These are phyloP conservation scores for Neurospora sp. DNA, from an alignment of 495 filamentous ascomycete species.

Conservation along the genomic window DNA sequence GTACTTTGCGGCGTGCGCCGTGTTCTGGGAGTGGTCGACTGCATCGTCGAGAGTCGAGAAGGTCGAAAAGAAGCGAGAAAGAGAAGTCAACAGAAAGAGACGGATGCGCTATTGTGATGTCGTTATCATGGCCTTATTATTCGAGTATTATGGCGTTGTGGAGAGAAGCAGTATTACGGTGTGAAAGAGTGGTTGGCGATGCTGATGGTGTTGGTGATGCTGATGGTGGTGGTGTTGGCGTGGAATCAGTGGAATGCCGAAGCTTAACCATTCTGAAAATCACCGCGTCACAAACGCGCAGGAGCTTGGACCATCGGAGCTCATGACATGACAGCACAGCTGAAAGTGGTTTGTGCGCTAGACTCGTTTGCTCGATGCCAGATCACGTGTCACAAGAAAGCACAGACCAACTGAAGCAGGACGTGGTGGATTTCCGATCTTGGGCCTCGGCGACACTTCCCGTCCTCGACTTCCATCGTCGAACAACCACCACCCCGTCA, in stretches of 20 bases:
- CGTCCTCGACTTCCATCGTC: constrained; percentile 2
- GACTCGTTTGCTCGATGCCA: neutral
- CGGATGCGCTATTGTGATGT: neutral
- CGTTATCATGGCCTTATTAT: neutral
- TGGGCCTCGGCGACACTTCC: neutral
- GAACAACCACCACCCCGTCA: neutral
- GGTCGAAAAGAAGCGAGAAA: neutral
- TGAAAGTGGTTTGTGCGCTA: neutral
- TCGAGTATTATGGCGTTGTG: neutral
- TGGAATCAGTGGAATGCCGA: neutral
- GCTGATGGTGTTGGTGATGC: neutral
- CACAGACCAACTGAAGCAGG: neutral
- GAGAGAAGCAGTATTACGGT: neutral
- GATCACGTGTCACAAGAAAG: neutral
- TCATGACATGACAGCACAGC: neutral
- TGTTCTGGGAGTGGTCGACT: constrained; percentile 14
- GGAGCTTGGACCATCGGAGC: constrained; percentile 12
- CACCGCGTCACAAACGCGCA: constrained; percentile 8
- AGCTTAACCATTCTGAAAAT: constrained; percentile 1
- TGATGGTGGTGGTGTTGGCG: neutral
- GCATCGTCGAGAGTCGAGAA: constrained; percentile 9
- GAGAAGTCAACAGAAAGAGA: neutral
- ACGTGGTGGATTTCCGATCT: neutral
- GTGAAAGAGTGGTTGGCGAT: neutral
- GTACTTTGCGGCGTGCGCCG: constrained; percentile 28